Conservation (phyloP, 108 stramenopile species). For the Fistulifera solaris region DNA sequence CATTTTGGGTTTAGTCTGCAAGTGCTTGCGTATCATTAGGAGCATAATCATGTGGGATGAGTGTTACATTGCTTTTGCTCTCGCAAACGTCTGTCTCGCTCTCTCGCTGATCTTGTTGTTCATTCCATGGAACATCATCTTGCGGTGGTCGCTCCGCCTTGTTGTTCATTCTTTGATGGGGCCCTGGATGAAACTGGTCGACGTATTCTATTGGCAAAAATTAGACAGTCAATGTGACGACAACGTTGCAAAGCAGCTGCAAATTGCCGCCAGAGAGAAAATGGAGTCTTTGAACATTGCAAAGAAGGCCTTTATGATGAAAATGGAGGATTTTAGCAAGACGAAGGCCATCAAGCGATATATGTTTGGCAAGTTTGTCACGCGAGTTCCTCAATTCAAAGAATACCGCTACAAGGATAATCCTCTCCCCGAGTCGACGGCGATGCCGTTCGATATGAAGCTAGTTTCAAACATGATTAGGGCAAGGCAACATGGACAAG, state of each 20-base stretch:
- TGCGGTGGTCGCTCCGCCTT: slow-evolving; percentile 51
- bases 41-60: slow-evolving; percentile 75
- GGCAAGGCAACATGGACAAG: neutral
- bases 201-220: slow-evolving; percentile 22
- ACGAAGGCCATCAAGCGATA: slow-evolving; percentile 63
- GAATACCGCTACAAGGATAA: slow-evolving; percentile 49
- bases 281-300: slow-evolving; percentile 7
- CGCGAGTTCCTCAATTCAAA: slow-evolving; percentile 55
- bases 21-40: slow-evolving; percentile 37
- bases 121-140: slow-evolving; percentile 56
- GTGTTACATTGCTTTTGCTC: slow-evolving; percentile 56
- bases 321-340: slow-evolving; percentile 48
- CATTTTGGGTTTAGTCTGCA: slow-evolving; percentile 34
- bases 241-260: slow-evolving; percentile 8
- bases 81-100: slow-evolving; percentile 38
- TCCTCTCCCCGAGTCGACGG: slow-evolving; percentile 56
- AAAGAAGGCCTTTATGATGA: slow-evolving; percentile 21
- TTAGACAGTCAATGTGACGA: slow-evolving; percentile 8
- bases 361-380: slow-evolving; percentile 62
- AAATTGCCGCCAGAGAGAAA: slow-evolving; percentile 12
- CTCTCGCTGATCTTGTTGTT: slow-evolving; percentile 43
- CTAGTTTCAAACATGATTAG: neutral
- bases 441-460: slow-evolving; percentile 30
- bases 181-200: slow-evolving; percentile 76
- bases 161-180: slow-evolving; percentile 60